A percentile compares a stretch with the other conserved stretches of the same genome.
phyloP scores from a whole-genome alignment of 2,329 filamentous ascomycete genomes.

The Aspergillus pseudoviridinutans region DNA sequence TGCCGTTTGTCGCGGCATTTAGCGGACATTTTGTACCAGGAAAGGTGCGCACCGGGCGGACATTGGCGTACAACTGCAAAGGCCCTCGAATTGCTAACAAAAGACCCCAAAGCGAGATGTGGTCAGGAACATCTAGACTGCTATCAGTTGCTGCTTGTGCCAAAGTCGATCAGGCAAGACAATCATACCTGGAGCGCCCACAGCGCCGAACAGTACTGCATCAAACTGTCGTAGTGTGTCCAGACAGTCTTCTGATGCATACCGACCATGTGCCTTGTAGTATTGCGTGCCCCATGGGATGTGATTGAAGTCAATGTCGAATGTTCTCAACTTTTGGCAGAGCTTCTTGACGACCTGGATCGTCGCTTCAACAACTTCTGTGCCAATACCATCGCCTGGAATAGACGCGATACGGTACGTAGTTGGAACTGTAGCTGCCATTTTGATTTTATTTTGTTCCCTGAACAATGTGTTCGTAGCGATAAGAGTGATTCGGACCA shows the following conservation, averaged over 20 bases:
- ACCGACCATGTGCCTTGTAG: constrained; percentile 50
- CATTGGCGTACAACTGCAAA: constrained; percentile 56
- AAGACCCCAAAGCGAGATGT: constrained; percentile 55
- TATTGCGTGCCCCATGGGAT: constrained; percentile 37
- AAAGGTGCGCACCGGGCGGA: constrained; percentile 49
- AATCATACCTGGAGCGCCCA: constrained; percentile 51
- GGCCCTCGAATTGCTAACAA: constrained; percentile 54
- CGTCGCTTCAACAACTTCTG: constrained; percentile 59
- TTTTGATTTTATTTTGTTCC: constrained; percentile 20
- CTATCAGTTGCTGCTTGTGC: neutral
- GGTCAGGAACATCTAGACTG: constrained; percentile 49
- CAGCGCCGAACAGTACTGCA: constrained; percentile 57
- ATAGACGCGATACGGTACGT: constrained; percentile 46
- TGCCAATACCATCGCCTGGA: constrained; percentile 61
- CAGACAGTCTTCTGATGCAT: constrained; percentile 50
- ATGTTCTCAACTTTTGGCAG: constrained; percentile 41
- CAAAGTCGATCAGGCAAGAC: neutral
- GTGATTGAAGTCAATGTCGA: constrained; percentile 49
- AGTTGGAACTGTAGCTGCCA: constrained; percentile 23
- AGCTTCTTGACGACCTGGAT: constrained; percentile 46
- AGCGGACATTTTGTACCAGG: constrained; percentile 51
- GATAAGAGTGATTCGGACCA: neutral
- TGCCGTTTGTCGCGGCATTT: constrained; percentile 44
- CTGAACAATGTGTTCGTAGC: neutral
- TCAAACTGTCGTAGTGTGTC: constrained; percentile 50